Conservation (phyloP, 2,329 filamentous ascomycete genomes). For the Clarireedia monteithiana region DNA sequence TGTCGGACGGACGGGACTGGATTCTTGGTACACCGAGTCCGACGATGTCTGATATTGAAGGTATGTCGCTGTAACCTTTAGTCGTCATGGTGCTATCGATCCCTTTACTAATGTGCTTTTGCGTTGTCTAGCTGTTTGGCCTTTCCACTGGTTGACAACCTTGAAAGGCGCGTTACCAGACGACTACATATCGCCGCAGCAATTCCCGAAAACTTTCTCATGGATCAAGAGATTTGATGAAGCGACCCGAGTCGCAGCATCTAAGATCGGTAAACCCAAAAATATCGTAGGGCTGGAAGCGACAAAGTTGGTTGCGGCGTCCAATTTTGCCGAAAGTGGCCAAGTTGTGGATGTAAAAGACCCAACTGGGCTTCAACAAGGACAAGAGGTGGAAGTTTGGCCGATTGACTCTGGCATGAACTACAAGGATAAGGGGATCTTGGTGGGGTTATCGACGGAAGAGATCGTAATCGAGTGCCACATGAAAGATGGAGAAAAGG, state of each 20-base stretch:
- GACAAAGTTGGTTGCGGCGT: constrained; percentile 36
- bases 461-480: constrained; percentile 52
- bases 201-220: constrained; percentile 52
- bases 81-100: neutral
- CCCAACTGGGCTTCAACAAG: constrained; percentile 43
- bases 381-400: constrained; percentile 47
- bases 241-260: constrained; percentile 37
- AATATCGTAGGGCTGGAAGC: constrained; percentile 48
- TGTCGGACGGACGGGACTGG: constrained; percentile 62
- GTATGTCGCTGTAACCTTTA: constrained; percentile 18
- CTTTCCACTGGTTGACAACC: constrained; percentile 55
- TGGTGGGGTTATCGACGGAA: constrained; percentile 43
- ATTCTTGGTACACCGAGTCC: constrained; percentile 45
- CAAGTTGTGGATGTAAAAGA: constrained; percentile 41
- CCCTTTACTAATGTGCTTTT: neutral
- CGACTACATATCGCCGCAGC: constrained; percentile 41
- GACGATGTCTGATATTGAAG: constrained; percentile 60
- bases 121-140: constrained; percentile 47
- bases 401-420: constrained; percentile 54
- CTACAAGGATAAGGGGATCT: constrained; percentile 49
- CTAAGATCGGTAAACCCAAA: constrained; percentile 31
- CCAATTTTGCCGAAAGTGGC: constrained; percentile 39
- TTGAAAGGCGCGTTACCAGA: constrained; percentile 48
- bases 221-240: constrained; percentile 57
- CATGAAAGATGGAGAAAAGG: constrained; percentile 32